Evolutionary conservation across 148 eudicot species (phyloP).

Genomic region (Persicaria tinctoria): DNA sequence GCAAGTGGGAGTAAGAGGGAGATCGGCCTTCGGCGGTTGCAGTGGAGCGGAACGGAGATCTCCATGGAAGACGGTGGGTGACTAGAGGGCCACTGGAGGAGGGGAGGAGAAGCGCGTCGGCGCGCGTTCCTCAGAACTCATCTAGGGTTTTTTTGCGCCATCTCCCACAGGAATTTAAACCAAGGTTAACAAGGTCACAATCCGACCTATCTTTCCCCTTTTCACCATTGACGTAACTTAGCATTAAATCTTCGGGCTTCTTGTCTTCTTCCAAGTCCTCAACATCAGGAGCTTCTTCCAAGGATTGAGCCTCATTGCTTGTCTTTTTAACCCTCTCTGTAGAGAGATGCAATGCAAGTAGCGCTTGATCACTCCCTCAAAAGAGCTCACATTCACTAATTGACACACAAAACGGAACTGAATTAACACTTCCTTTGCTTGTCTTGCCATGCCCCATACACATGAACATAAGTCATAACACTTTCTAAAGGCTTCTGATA

Average conservation of each 20-base stretch:
- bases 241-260: constrained; percentile 92
- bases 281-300: constrained; percentile 90
- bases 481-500: constrained; percentile 77
- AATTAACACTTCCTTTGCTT: constrained; percentile 86
- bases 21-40: no score
- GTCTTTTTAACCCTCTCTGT: constrained; percentile 85
- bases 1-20: no score
- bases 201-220: constrained; percentile 96
- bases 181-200: constrained; percentile 89
- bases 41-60: no score
- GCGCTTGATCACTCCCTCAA: constrained; percentile 93
- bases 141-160: no score
- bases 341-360: constrained; percentile 65
- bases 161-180: constrained; percentile 94
- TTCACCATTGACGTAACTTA: constrained; percentile 92
- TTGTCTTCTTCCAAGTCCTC: constrained; percentile 93
- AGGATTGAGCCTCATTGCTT: constrained; percentile 77
- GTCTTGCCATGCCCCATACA: constrained; percentile 74
- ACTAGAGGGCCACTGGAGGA: no score
- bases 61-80: no score
- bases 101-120: no score
- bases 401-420: constrained; percentile 90
- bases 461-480: constrained; percentile 55
- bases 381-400: constrained; percentile 80
- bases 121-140: no score